These are phyloP conservation scores for Poa pratensis DNA, from an alignment of 176 grass and related monocot species.

Conservation along the genomic window DNA sequence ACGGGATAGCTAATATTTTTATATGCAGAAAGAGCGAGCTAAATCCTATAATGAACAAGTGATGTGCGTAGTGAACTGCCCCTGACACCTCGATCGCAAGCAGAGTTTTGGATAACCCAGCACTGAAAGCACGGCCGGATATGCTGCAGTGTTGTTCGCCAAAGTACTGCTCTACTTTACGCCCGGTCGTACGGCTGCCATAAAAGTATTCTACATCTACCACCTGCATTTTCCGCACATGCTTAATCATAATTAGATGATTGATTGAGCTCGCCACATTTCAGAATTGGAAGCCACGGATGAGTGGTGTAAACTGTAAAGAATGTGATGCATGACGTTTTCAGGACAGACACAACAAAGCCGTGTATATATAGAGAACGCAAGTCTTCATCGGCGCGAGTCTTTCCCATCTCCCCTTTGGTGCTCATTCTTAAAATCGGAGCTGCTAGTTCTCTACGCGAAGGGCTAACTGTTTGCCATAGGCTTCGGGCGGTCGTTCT, in stretches of 20 bases:
- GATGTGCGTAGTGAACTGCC: too few species aligned
- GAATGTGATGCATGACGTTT: neutral
- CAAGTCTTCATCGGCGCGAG: too few species aligned
- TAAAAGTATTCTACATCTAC: neutral
- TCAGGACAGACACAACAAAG: too few species aligned
- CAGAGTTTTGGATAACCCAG: slow-evolving; percentile 12
- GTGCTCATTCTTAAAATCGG: too few species aligned
- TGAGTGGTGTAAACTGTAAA: neutral
- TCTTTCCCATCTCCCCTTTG: too few species aligned
- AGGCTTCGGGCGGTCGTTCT: too few species aligned
- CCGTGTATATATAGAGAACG: too few species aligned
- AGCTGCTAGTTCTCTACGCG: too few species aligned
- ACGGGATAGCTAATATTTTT: neutral
- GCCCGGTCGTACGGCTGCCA: neutral
- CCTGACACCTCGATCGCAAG: too few species aligned
- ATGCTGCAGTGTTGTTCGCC: slow-evolving; percentile 48
- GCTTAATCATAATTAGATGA: slow-evolving; percentile 17
- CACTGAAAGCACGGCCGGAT: slow-evolving; percentile 36
- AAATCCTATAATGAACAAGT: too few species aligned
- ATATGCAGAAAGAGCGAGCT: too few species aligned
- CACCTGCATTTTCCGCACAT: neutral
- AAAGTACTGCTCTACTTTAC: slow-evolving; percentile 6
- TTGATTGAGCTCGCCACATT: slow-evolving; percentile 13
- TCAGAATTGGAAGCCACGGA: neutral
- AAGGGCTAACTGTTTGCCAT: too few species aligned